Conservation (phyloP, 2,329 filamentous ascomycete genomes). For the Ustulina deusta region DNA sequence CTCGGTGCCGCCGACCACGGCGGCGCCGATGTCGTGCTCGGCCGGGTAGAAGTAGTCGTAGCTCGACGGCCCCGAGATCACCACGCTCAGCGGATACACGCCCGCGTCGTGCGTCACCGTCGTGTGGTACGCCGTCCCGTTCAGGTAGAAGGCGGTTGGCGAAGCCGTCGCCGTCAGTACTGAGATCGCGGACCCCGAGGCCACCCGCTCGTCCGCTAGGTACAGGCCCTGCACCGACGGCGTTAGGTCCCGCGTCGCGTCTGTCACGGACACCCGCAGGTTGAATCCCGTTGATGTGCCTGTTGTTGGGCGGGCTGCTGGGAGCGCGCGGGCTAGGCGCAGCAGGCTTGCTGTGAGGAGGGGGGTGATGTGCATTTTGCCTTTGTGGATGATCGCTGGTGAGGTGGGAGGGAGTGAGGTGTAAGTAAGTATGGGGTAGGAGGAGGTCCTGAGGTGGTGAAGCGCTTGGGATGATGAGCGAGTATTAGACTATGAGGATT, state of each 20-base stretch:
- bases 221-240: slow-evolving; percentile 8
- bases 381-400: neutral
- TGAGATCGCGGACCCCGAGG: slow-evolving; percentile 18
- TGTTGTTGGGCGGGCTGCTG: neutral
- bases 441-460: neutral
- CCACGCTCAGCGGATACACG: slow-evolving; percentile 29
- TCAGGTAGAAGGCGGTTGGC: slow-evolving; percentile 22
- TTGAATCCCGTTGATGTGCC: slow-evolving; percentile 26
- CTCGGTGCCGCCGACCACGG: slow-evolving; percentile 2
- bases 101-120: slow-evolving; percentile 14
- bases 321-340: slow-evolving; percentile 5
- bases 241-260: neutral
- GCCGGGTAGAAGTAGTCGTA: slow-evolving; percentile 25
- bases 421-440: neutral
- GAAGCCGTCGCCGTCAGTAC: neutral
- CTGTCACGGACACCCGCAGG: slow-evolving; percentile 19
- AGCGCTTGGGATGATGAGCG: neutral
- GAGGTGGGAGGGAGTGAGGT: neutral
- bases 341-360: slow-evolving; percentile 15
- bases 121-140: slow-evolving; percentile 27
- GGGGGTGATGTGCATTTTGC: slow-evolving; percentile 19
- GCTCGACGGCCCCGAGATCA: neutral
- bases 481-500: neutral
- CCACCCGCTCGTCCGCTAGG: slow-evolving; percentile 9
- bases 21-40: slow-evolving; percentile 25